Percentiles rank a stretch among this genome's conserved stretches.
Evolutionary conservation across 1,284 basidiomycete genomes (phyloP).

Genomic region (Xerocomus nothofagi): DNA sequence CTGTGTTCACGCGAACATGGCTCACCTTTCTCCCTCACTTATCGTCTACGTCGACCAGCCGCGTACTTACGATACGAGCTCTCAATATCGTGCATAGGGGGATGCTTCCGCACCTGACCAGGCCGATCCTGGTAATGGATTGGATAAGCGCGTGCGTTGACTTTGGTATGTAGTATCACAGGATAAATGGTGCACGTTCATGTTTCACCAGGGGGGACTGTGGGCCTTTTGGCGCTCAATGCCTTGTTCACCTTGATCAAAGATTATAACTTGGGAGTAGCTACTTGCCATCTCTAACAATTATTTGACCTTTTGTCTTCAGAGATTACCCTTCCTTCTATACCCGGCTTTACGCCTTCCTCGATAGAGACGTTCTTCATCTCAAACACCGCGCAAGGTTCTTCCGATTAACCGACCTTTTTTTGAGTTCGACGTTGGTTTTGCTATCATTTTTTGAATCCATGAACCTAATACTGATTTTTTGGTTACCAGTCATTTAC

Average conservation of each 20-base stretch:
- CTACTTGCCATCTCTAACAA: not conserved
- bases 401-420: slow-evolving; percentile 89
- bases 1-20: slow-evolving; percentile 81
- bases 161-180: slow-evolving; percentile 50
- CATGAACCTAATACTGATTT: slow-evolving; percentile 9
- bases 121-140: slow-evolving; percentile 87
- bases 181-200: not conserved
- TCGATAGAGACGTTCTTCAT: slow-evolving; percentile 87
- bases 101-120: slow-evolving; percentile 82
- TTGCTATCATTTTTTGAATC: not conserved
- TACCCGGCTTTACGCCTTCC: slow-evolving; percentile 86
- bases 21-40: slow-evolving; percentile 66
- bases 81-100: slow-evolving; percentile 82
- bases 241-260: slow-evolving; percentile 90
- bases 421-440: slow-evolving; percentile 85
- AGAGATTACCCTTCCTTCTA: slow-evolving; percentile 98
- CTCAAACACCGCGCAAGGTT: slow-evolving; percentile 92
- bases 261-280: slow-evolving; percentile 86
- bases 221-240: slow-evolving; percentile 91
- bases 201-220: slow-evolving; percentile 64
- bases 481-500: slow-evolving; percentile 65
- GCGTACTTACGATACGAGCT: slow-evolving; percentile 55
- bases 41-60: slow-evolving; percentile 42
- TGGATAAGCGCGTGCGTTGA: slow-evolving; percentile 92
- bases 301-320: slow-evolving; percentile 3